Evolutionary conservation across 2,329 filamentous ascomycete species (phyloP).

Genomic region (Fusarium nanum): DNA sequence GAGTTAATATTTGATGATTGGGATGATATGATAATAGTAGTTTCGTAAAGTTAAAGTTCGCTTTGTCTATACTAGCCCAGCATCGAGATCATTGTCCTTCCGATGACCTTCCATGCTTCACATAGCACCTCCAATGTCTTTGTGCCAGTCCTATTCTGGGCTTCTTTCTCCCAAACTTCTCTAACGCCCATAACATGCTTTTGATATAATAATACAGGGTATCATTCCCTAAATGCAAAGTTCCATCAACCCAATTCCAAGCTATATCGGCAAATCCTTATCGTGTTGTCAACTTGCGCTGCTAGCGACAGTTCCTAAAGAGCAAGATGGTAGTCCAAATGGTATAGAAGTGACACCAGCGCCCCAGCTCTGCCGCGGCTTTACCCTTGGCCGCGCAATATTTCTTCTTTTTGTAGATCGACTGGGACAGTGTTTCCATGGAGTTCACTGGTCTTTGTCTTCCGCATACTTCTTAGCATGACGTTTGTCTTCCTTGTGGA

Average conservation of each 20-base stretch:
- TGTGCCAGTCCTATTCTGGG: not conserved
- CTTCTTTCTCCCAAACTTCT: not conserved
- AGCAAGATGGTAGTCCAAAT: not conserved
- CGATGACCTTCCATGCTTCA: not conserved
- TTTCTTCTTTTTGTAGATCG: not conserved
- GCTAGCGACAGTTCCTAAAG: not conserved
- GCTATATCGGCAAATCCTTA: not conserved
- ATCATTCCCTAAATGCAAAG: not conserved
- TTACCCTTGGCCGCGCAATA: not conserved
- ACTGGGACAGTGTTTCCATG: not conserved
- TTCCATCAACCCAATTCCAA: not conserved
- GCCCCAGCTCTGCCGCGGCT: not conserved
- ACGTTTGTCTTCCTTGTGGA: conserved; percentile 1
- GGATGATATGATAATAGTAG: conserved; percentile 14
- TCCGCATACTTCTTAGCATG: not conserved
- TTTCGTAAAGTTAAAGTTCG: conserved; percentile 19
- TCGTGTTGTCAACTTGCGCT: not conserved
- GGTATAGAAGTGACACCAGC: not conserved
- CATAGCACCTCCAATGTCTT: not conserved
- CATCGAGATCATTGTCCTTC: not conserved
- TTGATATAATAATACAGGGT: not conserved
- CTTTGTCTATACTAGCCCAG: not conserved
- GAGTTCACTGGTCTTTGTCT: not conserved
- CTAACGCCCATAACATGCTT: not conserved
- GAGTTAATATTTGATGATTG: conserved; percentile 21